Base-by-base conservation (phyloP, 140 eudicot genomes). In the Erigeron philadelphicus region DNA sequence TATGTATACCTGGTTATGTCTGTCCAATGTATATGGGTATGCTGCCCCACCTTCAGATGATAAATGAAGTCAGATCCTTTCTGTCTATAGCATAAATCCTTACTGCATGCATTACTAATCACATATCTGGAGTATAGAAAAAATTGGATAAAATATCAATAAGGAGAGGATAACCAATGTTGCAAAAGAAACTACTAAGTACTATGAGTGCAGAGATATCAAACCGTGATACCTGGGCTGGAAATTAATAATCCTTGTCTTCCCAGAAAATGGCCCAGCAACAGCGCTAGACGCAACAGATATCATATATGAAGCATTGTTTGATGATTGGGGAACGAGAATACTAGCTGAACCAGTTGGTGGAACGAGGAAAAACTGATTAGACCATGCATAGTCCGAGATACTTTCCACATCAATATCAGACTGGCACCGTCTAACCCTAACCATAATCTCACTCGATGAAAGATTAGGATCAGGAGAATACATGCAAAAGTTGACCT, bases 101-200 rank as follows among this genome's bases (percentile, higher is more conserved):
- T 87, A 77, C 88, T 72, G 89, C 97, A 83, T 57, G 99, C 95
- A 79, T 94, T 94, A 70, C 95, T 84, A 44, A 94, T 87, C 59
- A 94, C 97, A 75, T 80, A 89, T 85, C 99, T 89, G 89, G 74
- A 77, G 60, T 54, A 67, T 63, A 73, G 43, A 41, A 38, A 57
- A 59, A 65, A 63, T 11, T 5, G 15, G 52, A 65, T 48, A 43
- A 49, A 46, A 61, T 17, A 61, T 68, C 50, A 64, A 23, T 64
- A 53, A 59, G 63, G 52, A 72, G 66, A 19, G 11, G 35, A 57
- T 40, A 42, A 47, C 45, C 44, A 64, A 31, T 15, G 17, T 47
- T 59, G 41, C 57, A n/a, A 19, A 64, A 42, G 9, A 31, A 31
- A 31, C 38, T 21, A 21, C 25, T 16, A 71, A 60, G 11, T 58